phyloP scores from a whole-genome alignment of 331 rosid species.

The Malus hybrid region DNA sequence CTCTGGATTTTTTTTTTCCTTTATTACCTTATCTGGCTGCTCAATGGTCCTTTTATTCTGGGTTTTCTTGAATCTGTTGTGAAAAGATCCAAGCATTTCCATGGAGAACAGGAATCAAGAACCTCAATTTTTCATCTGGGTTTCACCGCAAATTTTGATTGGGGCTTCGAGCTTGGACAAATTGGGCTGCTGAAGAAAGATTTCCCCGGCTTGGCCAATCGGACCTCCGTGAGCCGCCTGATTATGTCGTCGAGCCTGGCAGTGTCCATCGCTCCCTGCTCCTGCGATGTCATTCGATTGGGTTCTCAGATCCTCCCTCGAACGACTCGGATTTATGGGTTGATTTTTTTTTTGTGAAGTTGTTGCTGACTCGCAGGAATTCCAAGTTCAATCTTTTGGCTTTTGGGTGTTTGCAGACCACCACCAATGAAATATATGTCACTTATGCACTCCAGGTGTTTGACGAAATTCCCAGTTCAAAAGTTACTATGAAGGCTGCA shows the following conservation, averaged over 20 bases:
- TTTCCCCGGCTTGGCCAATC: slow-evolving; percentile 70
- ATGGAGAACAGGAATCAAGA: too few species aligned
- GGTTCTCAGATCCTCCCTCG: neutral
- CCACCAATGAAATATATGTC: too few species aligned
- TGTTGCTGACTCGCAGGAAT: slow-evolving; percentile 25
- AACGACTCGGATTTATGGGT: neutral
- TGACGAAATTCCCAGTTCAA: too few species aligned
- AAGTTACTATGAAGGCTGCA: too few species aligned
- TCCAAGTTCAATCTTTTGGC: slow-evolving; percentile 12
- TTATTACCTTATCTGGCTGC: too few species aligned
- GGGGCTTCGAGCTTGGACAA: slow-evolving; percentile 84
- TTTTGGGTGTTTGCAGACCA: neutral
- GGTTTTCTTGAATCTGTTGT: too few species aligned
- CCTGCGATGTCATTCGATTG: slow-evolving; percentile 42
- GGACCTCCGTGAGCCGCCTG: slow-evolving; percentile 68
- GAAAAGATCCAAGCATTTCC: too few species aligned
- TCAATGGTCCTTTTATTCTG: too few species aligned
- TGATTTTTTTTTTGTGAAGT: slow-evolving; percentile 13
- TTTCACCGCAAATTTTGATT: slow-evolving; percentile 70
- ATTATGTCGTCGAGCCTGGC: slow-evolving; percentile 70
- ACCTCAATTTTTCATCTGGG: too few species aligned
- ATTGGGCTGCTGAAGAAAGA: slow-evolving; percentile 67
- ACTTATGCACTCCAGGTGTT: too few species aligned
- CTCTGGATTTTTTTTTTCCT: too few species aligned
- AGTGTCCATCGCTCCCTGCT: slow-evolving; percentile 52